Base-by-base conservation (phyloP, 345 rosid genomes). In the Abelmoschus esculentus region DNA sequence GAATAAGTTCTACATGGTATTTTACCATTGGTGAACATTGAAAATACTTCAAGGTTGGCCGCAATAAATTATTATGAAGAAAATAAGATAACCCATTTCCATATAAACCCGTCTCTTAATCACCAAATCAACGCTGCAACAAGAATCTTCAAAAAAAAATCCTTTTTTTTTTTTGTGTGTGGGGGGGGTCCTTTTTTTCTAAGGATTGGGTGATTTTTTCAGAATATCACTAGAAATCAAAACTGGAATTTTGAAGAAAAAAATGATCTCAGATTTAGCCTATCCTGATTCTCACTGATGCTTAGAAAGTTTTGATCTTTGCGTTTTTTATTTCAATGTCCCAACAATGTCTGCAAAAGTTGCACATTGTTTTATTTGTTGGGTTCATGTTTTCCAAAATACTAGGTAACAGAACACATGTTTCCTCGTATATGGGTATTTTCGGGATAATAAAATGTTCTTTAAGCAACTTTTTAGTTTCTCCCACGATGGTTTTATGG, bases 261-360 rank as follows among this genome's bases (percentile, higher is more conserved):
- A 1, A 22, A 6, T 44, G 55, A 65, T 65, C 54, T 64, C 69
- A 65, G 69, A 65, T 46, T 44, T 46, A 46, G 36, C 69, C 38
- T 46, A 22, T 6, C 36, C 36, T 50, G 2, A 47, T 50, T 63
- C 38, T 18, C 11, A 15, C 18, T 61, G 14, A 38, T 36, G 40
- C 22, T 15, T 18, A 11, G 12, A 64, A 64, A 40, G 49, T 63
- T 42, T 19, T 22, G 53, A 63, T 63, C 52, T 63, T 19, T 17
- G 15, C 5, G n/a, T 10, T 38, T 22, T 38, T 2, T 38, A 1
- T 40, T 40, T 19, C 5, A 63, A 38, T 62, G 32, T 31, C 29
- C 26, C 38, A 62, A 3, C 36, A 32, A 32, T 32, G 67, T 62
- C 42, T 36, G 28, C 11, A 34, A 49, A 49, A 40, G 14, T 19